Percentiles rank a stretch among this genome's conserved stretches.
phyloP scores from a whole-genome alignment of 2,329 filamentous ascomycete species.

The Whalleya microplaca region DNA sequence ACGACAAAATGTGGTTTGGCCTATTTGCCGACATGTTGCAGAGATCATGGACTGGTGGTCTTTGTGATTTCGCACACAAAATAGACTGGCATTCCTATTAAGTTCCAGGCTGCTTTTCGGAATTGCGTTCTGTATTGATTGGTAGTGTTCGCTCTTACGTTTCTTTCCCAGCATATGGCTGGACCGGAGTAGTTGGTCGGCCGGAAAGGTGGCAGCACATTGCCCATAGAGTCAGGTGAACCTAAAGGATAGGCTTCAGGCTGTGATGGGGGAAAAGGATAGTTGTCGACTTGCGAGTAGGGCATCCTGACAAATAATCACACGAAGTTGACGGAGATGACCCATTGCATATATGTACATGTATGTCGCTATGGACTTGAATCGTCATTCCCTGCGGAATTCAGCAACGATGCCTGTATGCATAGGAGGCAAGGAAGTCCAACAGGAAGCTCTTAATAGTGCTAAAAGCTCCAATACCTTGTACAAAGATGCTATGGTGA shows the following conservation, averaged over 20 bases:
- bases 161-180: constrained; percentile 31
- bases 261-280: constrained; percentile 22
- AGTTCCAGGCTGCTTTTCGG: constrained; percentile 37
- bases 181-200: constrained; percentile 29
- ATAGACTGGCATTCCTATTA: constrained; percentile 40
- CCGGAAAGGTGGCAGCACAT: constrained; percentile 26
- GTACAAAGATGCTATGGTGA: background rate
- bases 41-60: constrained; percentile 31
- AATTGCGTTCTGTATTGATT: constrained; percentile 40
- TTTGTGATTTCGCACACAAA: constrained; percentile 30
- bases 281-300: constrained; percentile 26
- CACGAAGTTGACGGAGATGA: constrained; percentile 27
- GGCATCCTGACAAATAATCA: constrained; percentile 29
- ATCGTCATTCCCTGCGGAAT: constrained; percentile 11
- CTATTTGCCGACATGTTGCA: constrained; percentile 36
- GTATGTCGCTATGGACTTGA: constrained; percentile 26
- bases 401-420: background rate
- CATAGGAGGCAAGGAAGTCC: background rate
- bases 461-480: background rate
- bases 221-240: constrained; percentile 28
- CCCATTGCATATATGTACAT: constrained; percentile 31
- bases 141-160: constrained; percentile 40
- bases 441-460: background rate
- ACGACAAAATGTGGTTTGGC: constrained; percentile 22
- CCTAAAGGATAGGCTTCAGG: constrained; percentile 24